phyloP scores from a whole-genome alignment of 1,139 yeast genomes.

The Scheffersomyces stambukii region DNA sequence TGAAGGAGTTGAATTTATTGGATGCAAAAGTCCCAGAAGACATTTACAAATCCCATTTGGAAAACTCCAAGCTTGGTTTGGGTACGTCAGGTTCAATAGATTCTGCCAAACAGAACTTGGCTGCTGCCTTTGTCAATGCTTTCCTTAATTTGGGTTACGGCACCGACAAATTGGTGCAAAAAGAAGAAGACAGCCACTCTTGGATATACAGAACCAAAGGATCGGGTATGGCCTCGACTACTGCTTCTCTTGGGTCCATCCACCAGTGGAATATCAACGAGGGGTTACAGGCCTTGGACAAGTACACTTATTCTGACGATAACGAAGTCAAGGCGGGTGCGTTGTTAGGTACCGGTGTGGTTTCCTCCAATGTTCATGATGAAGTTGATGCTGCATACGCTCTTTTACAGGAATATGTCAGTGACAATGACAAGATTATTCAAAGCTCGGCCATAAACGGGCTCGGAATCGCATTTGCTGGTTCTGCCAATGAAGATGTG shows the following conservation, averaged over 20 bases:
- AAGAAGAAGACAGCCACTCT: conserved; percentile 65
- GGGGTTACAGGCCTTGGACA: conserved; percentile 87
- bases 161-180: conserved; percentile 74
- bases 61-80: conserved; percentile 55
- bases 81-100: conserved; percentile 70
- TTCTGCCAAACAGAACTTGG: conserved; percentile 93
- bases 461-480: conserved; percentile 92
- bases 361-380: conserved; percentile 92
- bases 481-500: conserved; percentile 84
- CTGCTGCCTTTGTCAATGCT: conserved; percentile 91
- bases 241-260: conserved; percentile 88
- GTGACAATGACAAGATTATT: conserved; percentile 45
- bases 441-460: conserved; percentile 86
- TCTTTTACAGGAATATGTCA: conserved; percentile 75
- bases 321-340: conserved; percentile 96
- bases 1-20: conserved; percentile 79
- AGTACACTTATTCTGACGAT: conserved; percentile 81
- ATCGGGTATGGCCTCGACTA: conserved; percentile 88
- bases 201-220: conserved; percentile 95
- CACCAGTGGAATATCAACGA: conserved; percentile 90
- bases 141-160: conserved; percentile 91
- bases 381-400: conserved; percentile 93
- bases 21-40: conserved; percentile 96
- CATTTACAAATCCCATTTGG: conserved; percentile 86
- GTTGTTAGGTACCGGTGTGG: conserved; percentile 88